These are phyloP conservation scores for Hyaloscypha hepaticicola DNA, from an alignment of 495 filamentous ascomycete species.

Conservation along the genomic window DNA sequence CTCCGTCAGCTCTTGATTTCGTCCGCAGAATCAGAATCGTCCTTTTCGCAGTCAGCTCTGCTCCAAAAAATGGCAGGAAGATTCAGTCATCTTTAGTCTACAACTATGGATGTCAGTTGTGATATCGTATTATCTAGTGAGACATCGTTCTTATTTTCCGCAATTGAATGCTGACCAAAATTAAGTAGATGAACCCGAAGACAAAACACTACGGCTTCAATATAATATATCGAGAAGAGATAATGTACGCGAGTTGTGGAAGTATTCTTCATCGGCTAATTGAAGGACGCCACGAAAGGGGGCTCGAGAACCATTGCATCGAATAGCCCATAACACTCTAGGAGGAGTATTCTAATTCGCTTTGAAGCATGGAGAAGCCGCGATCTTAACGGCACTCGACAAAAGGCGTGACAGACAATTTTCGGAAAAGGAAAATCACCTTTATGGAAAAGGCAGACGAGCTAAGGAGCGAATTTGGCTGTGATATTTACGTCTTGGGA, in stretches of 20 bases:
- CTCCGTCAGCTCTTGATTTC: slow-evolving; percentile 14
- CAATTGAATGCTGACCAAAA: slow-evolving; percentile 1
- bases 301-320: slow-evolving; percentile 20
- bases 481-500: slow-evolving; percentile 28
- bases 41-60: slow-evolving; percentile 18
- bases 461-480: slow-evolving; percentile 27
- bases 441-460: slow-evolving; percentile 30
- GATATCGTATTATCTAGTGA: slow-evolving; percentile 23
- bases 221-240: slow-evolving; percentile 24
- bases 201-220: slow-evolving; percentile 16
- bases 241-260: slow-evolving; percentile 22
- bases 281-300: slow-evolving; percentile 16
- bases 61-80: slow-evolving; percentile 17
- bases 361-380: slow-evolving; percentile 25
- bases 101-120: slow-evolving; percentile 20
- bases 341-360: slow-evolving; percentile 21
- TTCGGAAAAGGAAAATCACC: slow-evolving; percentile 27
- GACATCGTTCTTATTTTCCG: slow-evolving; percentile 14
- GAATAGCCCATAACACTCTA: slow-evolving; percentile 21
- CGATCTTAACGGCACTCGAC: slow-evolving; percentile 22
- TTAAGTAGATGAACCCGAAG: slow-evolving; percentile 21
- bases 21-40: slow-evolving; percentile 6
- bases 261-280: slow-evolving; percentile 21
- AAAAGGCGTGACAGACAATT: slow-evolving; percentile 27
- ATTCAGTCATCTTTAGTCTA: slow-evolving; percentile 25